Base-by-base conservation (phyloP, 306 rosid species). In the Malus orientalis region DNA sequence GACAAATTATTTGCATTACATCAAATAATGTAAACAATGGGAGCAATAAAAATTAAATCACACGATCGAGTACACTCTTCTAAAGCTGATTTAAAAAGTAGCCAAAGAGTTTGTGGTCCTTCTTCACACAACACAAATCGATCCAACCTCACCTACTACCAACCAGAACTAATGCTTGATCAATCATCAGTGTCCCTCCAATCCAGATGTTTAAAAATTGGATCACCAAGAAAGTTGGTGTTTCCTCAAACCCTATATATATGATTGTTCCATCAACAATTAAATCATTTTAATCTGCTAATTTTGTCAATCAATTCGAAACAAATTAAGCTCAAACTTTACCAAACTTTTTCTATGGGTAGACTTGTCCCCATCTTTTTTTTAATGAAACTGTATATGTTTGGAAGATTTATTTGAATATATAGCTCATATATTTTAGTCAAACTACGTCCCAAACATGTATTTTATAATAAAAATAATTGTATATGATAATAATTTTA, bases 51-150 rank as follows among this genome's bases (percentile, higher is more conserved):
- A 62, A 15, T 36, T 9, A 47, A 71, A 71, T 40, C 73, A 55
- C 58, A 33, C 76, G 29, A 27, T 4, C 54, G 54, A 49, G 19
- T 4, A 49, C 68, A 69, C 79, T 40, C 66, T 74, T 69, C 40
- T 6, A 51, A 29, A 23, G 15, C 74, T 59, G 36, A 33, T 45
- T 4, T 9, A 19, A 68, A 59, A 33, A 18, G 64, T 29, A 66
- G 63, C 74, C 60, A 38, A 71, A n/a, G 65, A 42, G 65, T 57
- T 78, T 71, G 71, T 71, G 82, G 67, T 58, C 79, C 77, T 53
- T 14, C 80, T 53, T 29, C 55, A 32, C 60, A 59, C 42, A 9
- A 40, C 53, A 38, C 12, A 69, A 38, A 68, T 42, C 40, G 30
- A 70, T 64, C 11, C 61, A 1, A 51, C 20, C 55, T 4, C 67